These are phyloP conservation scores for Lasiodiplodia sp. DNA, from an alignment of 2,329 filamentous ascomycete species.

Conservation along the genomic window DNA sequence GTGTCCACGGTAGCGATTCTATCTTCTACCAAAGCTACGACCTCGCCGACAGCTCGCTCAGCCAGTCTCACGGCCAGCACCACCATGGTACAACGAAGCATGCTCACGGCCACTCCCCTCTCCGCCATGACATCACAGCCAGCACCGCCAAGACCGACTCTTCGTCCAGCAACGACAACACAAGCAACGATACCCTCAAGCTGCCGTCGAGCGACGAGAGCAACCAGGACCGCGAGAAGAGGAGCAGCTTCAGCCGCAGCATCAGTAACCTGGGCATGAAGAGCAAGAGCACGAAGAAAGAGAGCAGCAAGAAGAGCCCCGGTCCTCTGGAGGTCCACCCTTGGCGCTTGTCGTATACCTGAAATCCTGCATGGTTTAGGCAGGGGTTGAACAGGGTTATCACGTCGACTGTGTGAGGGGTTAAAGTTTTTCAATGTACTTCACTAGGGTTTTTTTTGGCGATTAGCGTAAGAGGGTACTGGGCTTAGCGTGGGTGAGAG, in stretches of 20 bases:
- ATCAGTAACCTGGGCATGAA: neutral
- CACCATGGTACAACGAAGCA: neutral
- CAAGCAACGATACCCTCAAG: neutral
- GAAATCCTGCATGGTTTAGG: neutral
- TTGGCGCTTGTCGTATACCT: slow-evolving; percentile 13
- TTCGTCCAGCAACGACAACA: neutral
- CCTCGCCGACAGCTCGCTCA: neutral
- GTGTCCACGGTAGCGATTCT: neutral
- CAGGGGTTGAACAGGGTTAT: neutral
- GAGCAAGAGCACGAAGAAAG: neutral
- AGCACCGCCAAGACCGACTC: neutral
- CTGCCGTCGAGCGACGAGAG: neutral
- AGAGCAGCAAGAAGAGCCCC: neutral
- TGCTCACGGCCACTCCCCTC: neutral
- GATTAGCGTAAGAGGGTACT: neutral
- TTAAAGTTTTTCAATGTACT: neutral
- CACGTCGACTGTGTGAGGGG: neutral
- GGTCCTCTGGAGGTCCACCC: slow-evolving; percentile 12
- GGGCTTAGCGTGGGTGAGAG: neutral
- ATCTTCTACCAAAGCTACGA: neutral
- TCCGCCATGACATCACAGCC: neutral
- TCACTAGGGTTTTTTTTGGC: neutral
- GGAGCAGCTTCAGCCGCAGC: neutral
- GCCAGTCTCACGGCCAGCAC: neutral
- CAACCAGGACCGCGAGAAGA: neutral